Base-by-base conservation (phyloP, 805 yeast species). In the Lachancea kluyveri region DNA sequence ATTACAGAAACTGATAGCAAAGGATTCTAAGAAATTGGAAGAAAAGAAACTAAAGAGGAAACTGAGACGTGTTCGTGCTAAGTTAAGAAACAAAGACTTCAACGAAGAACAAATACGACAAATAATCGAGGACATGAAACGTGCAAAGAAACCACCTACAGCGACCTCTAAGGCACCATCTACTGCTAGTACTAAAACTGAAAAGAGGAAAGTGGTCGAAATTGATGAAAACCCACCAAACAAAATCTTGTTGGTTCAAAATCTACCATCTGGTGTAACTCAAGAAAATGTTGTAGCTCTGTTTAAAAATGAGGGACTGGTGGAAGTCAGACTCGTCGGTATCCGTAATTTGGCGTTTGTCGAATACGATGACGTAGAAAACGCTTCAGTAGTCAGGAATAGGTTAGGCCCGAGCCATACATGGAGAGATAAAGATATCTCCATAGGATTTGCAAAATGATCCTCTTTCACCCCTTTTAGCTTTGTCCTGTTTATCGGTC, bases 331-430 rank as follows among this genome's bases (percentile, higher is more conserved):
- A 32, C 58, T 76, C 21, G 86, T 90, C 17, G 65, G 70, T 2
- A 72, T 77, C 5, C 68, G 85, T 26, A 72, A 72, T 22, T 70
- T 90, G 27, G 94, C 92, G 8, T 81, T 90, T 55, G 69, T 90
- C 3, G 96, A 90, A 46, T 90, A 79, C 52, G 74, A 70, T 15
- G 60, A 63, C 4, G 79, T 74, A 14, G 48, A 55, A 2, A 56
- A 63, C 23, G 79, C 95, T 0, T 63, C 46, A 3, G 24, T 23
- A 13, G 31, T 43, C 3, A 30, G 34, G 24, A 34, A 39, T 13
- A 40, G 24, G 8, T 30, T 52, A 8, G 54, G 52, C 0, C 8
- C 32, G 8, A 8, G 31, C 1, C 34, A 41, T 30, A 26, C 30
- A 7, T 39, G 42, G 40, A 40, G 36, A 10, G 37, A 30, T 18